A percentile compares a stretch with the other conserved stretches of the same genome.
Conservation (phyloP, 305 asterid species). For the Fraxinus sp. region DNA sequence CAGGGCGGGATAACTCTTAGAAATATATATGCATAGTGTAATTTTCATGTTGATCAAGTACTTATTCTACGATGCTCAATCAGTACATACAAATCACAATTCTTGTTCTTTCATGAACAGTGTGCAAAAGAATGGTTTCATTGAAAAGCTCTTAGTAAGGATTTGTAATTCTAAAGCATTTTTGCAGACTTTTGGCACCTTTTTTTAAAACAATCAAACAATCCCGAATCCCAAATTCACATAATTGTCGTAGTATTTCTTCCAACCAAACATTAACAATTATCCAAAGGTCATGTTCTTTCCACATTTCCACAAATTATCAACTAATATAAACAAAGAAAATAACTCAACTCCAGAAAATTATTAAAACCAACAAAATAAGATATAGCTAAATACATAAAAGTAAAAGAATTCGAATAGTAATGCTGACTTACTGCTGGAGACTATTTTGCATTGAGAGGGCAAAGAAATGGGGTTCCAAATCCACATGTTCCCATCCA, state of each 20-base stretch:
- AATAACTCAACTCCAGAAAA: slow-evolving; percentile 14
- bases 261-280: not conserved
- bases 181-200: not conserved
- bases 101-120: not conserved
- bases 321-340: slow-evolving; percentile 21
- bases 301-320: slow-evolving; percentile 6
- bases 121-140: not conserved
- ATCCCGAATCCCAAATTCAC: not conserved
- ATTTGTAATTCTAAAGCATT: not conserved
- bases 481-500: slow-evolving; percentile 53
- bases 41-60: not conserved
- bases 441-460: slow-evolving; percentile 77
- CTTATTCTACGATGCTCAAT: not conserved
- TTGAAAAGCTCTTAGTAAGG: not conserved
- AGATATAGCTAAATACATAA: not conserved
- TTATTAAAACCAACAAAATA: not conserved
- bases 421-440: slow-evolving; percentile 62
- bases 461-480: slow-evolving; percentile 82
- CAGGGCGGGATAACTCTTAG: not conserved
- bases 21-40: not conserved
- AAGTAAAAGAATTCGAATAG: not conserved
- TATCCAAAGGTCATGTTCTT: not conserved
- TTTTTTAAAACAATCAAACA: not conserved
- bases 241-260: not conserved
- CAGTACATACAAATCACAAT: not conserved